Conservation (phyloP, 139 green algal genomes). For the Volvox africanus region DNA sequence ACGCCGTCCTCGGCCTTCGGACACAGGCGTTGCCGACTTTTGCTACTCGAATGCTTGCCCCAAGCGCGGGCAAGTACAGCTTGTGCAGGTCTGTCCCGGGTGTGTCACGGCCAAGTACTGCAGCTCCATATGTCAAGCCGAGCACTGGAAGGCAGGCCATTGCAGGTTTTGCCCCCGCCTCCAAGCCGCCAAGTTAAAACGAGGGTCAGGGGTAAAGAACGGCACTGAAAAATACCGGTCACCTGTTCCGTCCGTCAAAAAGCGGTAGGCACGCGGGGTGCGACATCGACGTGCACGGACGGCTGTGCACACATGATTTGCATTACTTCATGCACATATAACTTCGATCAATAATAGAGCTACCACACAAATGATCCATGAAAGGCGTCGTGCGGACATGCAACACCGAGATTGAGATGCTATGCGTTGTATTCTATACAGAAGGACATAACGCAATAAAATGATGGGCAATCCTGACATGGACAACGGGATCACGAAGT, state of each 20-base stretch:
- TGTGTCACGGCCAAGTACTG: constrained; percentile 29
- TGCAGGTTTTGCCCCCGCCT: constrained; percentile 26
- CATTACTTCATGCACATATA: too few species aligned
- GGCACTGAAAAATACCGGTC: background rate
- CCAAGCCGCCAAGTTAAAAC: background rate
- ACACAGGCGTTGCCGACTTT: background rate
- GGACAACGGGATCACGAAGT: too few species aligned
- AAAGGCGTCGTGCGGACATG: too few species aligned
- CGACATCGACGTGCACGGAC: too few species aligned
- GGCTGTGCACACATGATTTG: too few species aligned
- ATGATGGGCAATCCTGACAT: too few species aligned
- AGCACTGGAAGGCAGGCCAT: constrained; percentile 28
- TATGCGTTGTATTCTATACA: too few species aligned
- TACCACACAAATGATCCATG: too few species aligned
- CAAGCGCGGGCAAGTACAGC: background rate
- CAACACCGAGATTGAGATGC: too few species aligned
- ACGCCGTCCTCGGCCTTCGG: background rate
- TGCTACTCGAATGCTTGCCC: constrained; percentile 37
- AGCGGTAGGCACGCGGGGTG: background rate
- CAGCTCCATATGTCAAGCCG: background rate
- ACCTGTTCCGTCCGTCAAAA: background rate
- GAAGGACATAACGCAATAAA: too few species aligned
- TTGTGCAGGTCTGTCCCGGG: background rate
- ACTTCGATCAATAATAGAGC: too few species aligned
- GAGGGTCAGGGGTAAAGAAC: background rate